Conservation (phyloP, 805 yeast genomes). For the Saturnispora saitoi region DNA sequence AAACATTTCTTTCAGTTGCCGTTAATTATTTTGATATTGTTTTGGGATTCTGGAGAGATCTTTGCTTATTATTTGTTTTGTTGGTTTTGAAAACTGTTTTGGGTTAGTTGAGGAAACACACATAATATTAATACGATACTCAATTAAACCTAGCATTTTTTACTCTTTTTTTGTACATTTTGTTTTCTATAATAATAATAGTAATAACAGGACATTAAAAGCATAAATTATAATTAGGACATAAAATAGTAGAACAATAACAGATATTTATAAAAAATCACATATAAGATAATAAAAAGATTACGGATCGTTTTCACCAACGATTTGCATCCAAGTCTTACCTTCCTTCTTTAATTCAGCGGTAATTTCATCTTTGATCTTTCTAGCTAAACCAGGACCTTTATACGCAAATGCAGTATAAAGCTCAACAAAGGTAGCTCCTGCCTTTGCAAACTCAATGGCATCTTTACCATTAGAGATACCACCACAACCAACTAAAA, state of each 20-base stretch:
- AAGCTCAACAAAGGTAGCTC: slow-evolving; percentile 81
- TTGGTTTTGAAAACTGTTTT: slow-evolving; percentile 17
- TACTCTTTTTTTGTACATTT: slow-evolving; percentile 2
- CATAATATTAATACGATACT: neutral
- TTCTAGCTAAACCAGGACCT: slow-evolving; percentile 77
- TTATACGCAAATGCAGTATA: slow-evolving; percentile 88
- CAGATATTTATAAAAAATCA: neutral
- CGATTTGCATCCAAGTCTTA: slow-evolving; percentile 74
- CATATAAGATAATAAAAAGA: neutral
- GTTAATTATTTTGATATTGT: slow-evolving; percentile 23
- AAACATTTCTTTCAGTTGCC: slow-evolving; percentile 11
- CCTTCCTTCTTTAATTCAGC: slow-evolving; percentile 60
- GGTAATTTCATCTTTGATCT: slow-evolving; percentile 51
- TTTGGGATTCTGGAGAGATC: slow-evolving; percentile 20
- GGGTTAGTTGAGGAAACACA: neutral
- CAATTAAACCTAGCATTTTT: neutral
- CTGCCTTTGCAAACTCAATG: slow-evolving; percentile 84
- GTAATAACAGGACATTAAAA: neutral
- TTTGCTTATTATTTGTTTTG: slow-evolving; percentile 22
- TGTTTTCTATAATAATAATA: neutral
- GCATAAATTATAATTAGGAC: neutral
- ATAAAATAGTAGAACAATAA: neutral
- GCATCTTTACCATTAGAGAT: slow-evolving; percentile 83
- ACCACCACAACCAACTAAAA: slow-evolving; percentile 92
- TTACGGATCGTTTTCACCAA: slow-evolving; percentile 50